phyloP scores from a whole-genome alignment of 31 red algal genomes.

The Odonthalia washingtoniensis region DNA sequence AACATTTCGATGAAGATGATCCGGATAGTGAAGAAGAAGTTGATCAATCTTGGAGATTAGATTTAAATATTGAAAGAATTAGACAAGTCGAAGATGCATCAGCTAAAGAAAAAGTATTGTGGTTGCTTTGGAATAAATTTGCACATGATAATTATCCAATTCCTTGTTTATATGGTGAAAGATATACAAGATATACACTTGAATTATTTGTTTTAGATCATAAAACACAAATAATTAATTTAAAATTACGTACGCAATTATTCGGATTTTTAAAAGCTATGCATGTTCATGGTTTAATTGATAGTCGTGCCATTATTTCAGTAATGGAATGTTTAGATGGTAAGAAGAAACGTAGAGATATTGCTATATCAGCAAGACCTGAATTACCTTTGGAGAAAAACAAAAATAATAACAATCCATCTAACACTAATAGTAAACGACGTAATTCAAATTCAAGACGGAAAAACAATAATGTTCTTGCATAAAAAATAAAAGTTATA shows the following conservation, averaged over 20 bases:
- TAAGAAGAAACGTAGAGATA: slow-evolving; percentile 64
- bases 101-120: slow-evolving; percentile 63
- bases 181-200: slow-evolving; percentile 58
- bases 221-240: slow-evolving; percentile 35
- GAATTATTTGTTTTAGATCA: slow-evolving; percentile 71
- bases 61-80: slow-evolving; percentile 51
- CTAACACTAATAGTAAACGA: slow-evolving; percentile 37
- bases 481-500: no score
- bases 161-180: slow-evolving; percentile 53
- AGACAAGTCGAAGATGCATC: slow-evolving; percentile 45
- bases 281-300: slow-evolving; percentile 71
- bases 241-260: slow-evolving; percentile 58
- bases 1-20: slow-evolving; percentile 73
- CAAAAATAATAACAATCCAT: no score
- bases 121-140: slow-evolving; percentile 79
- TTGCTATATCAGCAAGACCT: slow-evolving; percentile 43
- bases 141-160: slow-evolving; percentile 67
- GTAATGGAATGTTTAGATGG: slow-evolving; percentile 67
- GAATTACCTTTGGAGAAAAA: slow-evolving; percentile 17
- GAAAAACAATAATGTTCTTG: slow-evolving; percentile 12
- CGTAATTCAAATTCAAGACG: slow-evolving; percentile 29
- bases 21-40: slow-evolving; percentile 79
- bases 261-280: slow-evolving; percentile 56
- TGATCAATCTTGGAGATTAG: slow-evolving; percentile 66
- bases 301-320: slow-evolving; percentile 45